Evolutionary conservation across 495 filamentous ascomycete genomes (phyloP), one percentile per base, ranked within the genome.

Genomic region (Penicillium lagena): DNA sequence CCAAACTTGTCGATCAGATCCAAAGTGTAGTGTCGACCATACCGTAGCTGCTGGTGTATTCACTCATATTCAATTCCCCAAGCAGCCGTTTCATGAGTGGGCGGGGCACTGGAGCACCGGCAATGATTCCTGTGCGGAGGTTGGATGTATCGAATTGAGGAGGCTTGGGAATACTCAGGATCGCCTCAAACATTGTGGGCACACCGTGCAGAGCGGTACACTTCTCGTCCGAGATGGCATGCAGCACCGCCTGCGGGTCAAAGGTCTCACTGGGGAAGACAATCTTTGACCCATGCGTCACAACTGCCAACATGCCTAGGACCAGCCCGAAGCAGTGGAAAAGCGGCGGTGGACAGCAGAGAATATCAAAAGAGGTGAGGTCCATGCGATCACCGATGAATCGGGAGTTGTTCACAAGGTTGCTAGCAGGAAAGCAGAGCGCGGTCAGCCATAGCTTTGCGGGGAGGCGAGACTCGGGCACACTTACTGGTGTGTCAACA

Each of bases 271-370:
- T 68, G 5, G 83, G 82, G 54, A 83, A 82, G 29, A 86, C 72
- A 45, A 85, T 78, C 51, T 79, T 83, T 37, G 76, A 71, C 31
- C 82, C 82, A 56, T 85, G 82, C 0, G 81, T 84, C 35, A 86
- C 60, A 30, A 79, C 75, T 1, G 82, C 75, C 52, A 86, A 71
- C 51, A 87, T 73, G 7, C 83, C 83, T 12, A 87, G 72, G 15
- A 85, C 82, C 22, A 87, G 74, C 11, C 82, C 82, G 55, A 87
- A 87, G 68, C 83, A 86, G 63, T 86, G 83, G 64, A 86, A 87
- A 1, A 86, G 67, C 0, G 82, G 83, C 2, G 81, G 81, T 2
- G 83, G 82, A 55, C 82, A 86, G 66, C 82, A 85, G 39, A 87
- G 70, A 29, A 77, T 67, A 58, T 86, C 82, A 42, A 70, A 66